These are phyloP conservation scores for Earliella scabrosa DNA, from an alignment of 1,284 basidiomycete species.

Conservation along the genomic window DNA sequence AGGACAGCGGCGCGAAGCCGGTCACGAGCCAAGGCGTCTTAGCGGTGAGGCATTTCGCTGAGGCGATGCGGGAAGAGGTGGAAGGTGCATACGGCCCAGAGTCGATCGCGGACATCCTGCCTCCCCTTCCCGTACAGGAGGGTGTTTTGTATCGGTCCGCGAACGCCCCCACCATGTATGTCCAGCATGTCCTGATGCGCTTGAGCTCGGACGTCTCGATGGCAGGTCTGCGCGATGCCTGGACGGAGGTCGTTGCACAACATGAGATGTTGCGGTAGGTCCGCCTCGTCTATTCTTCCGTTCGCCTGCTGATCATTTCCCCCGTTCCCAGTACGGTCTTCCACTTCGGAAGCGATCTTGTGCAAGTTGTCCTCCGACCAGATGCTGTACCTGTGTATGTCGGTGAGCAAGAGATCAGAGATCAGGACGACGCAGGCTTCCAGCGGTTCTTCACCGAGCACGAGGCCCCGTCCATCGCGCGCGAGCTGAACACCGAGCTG, in stretches of 20 bases:
- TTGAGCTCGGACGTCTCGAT: slow-evolving; percentile 32
- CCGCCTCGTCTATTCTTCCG: not conserved
- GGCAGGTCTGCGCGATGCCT: slow-evolving; percentile 37
- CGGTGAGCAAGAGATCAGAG: slow-evolving; percentile 23
- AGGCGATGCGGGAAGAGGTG: slow-evolving; percentile 34
- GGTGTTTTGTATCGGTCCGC: slow-evolving; percentile 51
- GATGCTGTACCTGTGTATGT: slow-evolving; percentile 33
- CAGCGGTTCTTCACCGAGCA: slow-evolving; percentile 36
- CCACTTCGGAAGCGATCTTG: slow-evolving; percentile 43
- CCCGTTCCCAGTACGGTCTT: slow-evolving; percentile 46
- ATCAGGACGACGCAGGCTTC: slow-evolving; percentile 30
- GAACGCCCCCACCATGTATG: slow-evolving; percentile 44
- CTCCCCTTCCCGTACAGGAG: slow-evolving; percentile 53
- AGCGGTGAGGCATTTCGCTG: slow-evolving; percentile 32
- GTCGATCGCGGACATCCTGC: slow-evolving; percentile 42
- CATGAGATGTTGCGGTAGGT: slow-evolving; percentile 48
- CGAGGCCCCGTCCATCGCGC: slow-evolving; percentile 36
- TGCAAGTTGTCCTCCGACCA: slow-evolving; percentile 45
- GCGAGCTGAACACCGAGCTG: slow-evolving; percentile 41
- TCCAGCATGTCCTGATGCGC: slow-evolving; percentile 49
- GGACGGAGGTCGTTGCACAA: slow-evolving; percentile 38
- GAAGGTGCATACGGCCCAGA: slow-evolving; percentile 28
- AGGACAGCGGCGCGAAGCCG: not conserved
- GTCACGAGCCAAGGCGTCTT: slow-evolving; percentile 2
- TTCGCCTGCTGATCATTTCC: not conserved